Evolutionary conservation across 345 rosid species (phyloP).

Genomic region (Boechera divaricarpa): DNA sequence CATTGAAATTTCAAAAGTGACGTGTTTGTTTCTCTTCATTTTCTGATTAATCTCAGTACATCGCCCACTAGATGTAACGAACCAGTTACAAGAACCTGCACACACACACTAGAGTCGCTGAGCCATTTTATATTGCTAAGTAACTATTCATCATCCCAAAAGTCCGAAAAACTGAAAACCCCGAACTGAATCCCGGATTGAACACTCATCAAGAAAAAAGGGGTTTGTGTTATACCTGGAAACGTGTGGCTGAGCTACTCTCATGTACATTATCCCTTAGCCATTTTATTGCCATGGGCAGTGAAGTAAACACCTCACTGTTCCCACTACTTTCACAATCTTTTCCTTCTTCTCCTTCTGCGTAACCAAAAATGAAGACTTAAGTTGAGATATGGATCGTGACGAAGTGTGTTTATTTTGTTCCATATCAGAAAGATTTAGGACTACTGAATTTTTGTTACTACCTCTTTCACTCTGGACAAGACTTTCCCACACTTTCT

Average conservation of each 20-base stretch:
- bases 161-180: not conserved
- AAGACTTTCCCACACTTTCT: slow-evolving; percentile 88
- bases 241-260: slow-evolving; percentile 58
- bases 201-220: not conserved
- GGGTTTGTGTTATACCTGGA: slow-evolving; percentile 63
- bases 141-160: not conserved
- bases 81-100: slow-evolving; percentile 88
- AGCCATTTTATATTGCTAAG: not conserved
- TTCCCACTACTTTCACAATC: slow-evolving; percentile 55
- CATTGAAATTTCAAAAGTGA: not conserved
- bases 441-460: not conserved
- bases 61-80: slow-evolving; percentile 96
- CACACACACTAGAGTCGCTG: not conserved
- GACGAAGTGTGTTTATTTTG: not conserved
- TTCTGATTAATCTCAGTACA: slow-evolving; percentile 75
- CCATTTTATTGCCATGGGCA: slow-evolving; percentile 91
- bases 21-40: slow-evolving; percentile 32
- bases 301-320: slow-evolving; percentile 85
- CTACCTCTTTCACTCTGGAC: slow-evolving; percentile 54
- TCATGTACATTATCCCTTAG: slow-evolving; percentile 71
- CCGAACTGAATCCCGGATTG: not conserved
- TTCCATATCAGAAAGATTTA: slow-evolving; percentile 10
- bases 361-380: slow-evolving; percentile 4
- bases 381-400: slow-evolving; percentile 6
- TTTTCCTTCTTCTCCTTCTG: slow-evolving; percentile 60